These are phyloP conservation scores for Alternaria novae-zelandiae DNA, from an alignment of 2,329 filamentous ascomycete genomes.

Conservation along the genomic window DNA sequence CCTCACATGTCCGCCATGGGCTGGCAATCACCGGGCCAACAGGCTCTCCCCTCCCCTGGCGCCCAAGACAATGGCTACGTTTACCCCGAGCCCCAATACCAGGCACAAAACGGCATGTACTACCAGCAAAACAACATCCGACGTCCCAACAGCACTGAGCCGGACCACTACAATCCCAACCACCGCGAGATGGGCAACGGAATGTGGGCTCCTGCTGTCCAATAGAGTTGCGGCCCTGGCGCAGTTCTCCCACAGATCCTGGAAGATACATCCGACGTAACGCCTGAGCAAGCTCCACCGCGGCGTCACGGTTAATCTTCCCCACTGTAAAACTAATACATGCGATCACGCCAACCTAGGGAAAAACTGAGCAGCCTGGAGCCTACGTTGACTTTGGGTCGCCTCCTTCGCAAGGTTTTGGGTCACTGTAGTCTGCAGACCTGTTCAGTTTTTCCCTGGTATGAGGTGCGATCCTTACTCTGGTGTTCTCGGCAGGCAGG, in stretches of 20 bases:
- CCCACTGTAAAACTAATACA: conserved; percentile 41
- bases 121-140: conserved; percentile 74
- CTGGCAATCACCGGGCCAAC: conserved; percentile 86
- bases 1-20: conserved; percentile 83
- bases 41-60: conserved; percentile 73
- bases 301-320: conserved; percentile 7
- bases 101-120: conserved; percentile 69
- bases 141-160: conserved; percentile 76
- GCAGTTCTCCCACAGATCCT: neutral
- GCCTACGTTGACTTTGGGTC: neutral
- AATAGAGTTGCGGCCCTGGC: conserved; percentile 34
- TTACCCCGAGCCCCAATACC: conserved; percentile 76
- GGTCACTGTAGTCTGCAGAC: neutral
- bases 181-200: conserved; percentile 47
- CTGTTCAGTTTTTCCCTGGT: neutral
- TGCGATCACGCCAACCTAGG: conserved; percentile 20
- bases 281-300: neutral
- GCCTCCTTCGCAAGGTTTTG: too few species aligned
- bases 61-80: conserved; percentile 75
- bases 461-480: conserved; percentile 30
- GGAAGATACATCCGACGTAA: conserved; percentile 1
- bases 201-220: conserved; percentile 53
- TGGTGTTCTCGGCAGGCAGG: conserved; percentile 46
- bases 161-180: conserved; percentile 56
- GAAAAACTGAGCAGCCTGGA: neutral